Evolutionary conservation across 805 yeast species (phyloP).

Genomic region (Candida orba): DNA sequence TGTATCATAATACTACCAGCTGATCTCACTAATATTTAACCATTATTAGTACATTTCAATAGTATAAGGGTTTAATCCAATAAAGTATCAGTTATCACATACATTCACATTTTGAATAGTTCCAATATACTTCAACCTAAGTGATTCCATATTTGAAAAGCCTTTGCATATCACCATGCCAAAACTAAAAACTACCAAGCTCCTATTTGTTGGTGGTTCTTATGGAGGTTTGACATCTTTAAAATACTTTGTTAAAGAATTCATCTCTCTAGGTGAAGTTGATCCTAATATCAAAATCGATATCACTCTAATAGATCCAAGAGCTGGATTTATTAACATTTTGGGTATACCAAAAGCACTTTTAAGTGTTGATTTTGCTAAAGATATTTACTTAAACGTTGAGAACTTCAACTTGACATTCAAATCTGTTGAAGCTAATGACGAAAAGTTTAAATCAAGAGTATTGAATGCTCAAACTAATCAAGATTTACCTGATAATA

Average conservation of each 20-base stretch:
- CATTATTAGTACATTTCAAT: too few species aligned
- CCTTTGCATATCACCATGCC: neutral
- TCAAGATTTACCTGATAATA: constrained; percentile 10
- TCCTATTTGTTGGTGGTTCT: constrained; percentile 27
- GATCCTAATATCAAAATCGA: constrained; percentile 14
- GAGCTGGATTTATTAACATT: constrained; percentile 34
- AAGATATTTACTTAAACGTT: constrained; percentile 25
- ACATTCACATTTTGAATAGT: too few species aligned
- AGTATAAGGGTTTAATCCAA: too few species aligned
- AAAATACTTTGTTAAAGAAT: constrained; percentile 16
- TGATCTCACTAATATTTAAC: too few species aligned
- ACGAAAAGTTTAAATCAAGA: constrained; percentile 21
- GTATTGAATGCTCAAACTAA: constrained; percentile 2
- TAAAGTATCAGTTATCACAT: too few species aligned
- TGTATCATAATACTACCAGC: too few species aligned
- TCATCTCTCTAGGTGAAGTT: constrained; percentile 4
- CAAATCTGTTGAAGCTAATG: constrained; percentile 30
- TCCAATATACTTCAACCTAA: too few species aligned
- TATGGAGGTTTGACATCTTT: constrained; percentile 31
- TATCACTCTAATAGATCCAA: constrained; percentile 32
- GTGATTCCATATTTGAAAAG: too few species aligned
- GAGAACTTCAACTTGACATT: constrained; percentile 21
- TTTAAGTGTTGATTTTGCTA: constrained; percentile 31
- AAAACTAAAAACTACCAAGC: neutral
- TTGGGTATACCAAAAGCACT: constrained; percentile 34